phyloP scores from a whole-genome alignment of 371 early-diverging fungal species.

The Cladochytrium tenue region DNA sequence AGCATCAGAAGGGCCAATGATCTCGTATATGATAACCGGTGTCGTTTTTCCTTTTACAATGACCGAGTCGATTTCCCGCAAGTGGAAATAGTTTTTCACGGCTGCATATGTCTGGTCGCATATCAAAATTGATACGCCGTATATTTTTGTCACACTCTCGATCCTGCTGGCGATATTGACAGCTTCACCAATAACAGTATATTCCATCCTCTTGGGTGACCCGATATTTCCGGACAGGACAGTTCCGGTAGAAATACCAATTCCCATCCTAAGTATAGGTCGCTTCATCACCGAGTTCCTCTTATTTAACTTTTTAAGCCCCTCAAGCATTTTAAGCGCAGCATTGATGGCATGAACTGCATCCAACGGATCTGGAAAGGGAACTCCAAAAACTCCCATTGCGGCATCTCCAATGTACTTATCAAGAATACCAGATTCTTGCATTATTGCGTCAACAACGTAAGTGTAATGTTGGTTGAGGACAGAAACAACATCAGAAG shows the following conservation, averaged over 20 bases:
- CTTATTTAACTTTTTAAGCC: conserved; percentile 31
- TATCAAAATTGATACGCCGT: conserved; percentile 39
- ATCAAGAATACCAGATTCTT: conserved; percentile 29
- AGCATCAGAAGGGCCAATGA: conserved; percentile 17
- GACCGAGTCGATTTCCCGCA: conserved; percentile 40
- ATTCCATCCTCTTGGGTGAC: conserved; percentile 28
- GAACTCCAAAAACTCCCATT: conserved; percentile 36
- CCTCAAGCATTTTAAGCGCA: conserved; percentile 24
- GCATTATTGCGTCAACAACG: conserved; percentile 26
- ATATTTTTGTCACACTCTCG: conserved; percentile 29
- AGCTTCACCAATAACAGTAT: conserved; percentile 44
- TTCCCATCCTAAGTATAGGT: conserved; percentile 20
- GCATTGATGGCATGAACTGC: conserved; percentile 18
- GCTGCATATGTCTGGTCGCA: conserved; percentile 36
- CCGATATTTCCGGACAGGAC: conserved; percentile 44
- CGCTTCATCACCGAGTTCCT: conserved; percentile 12
- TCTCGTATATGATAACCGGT: conserved; percentile 35
- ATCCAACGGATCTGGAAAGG: conserved; percentile 22
- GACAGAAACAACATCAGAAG: conserved; percentile 26
- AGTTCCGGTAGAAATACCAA: conserved; percentile 38
- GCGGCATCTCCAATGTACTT: conserved; percentile 29
- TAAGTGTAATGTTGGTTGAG: conserved; percentile 33
- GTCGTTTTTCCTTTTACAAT: conserved; percentile 15
- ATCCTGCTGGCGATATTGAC: conserved; percentile 37
- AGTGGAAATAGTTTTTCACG: conserved; percentile 39